Evolutionary conservation across 1,139 yeast genomes (phyloP), one percentile per base, ranked within the genome.

Genomic region (Eremothecium sinecaudum): DNA sequence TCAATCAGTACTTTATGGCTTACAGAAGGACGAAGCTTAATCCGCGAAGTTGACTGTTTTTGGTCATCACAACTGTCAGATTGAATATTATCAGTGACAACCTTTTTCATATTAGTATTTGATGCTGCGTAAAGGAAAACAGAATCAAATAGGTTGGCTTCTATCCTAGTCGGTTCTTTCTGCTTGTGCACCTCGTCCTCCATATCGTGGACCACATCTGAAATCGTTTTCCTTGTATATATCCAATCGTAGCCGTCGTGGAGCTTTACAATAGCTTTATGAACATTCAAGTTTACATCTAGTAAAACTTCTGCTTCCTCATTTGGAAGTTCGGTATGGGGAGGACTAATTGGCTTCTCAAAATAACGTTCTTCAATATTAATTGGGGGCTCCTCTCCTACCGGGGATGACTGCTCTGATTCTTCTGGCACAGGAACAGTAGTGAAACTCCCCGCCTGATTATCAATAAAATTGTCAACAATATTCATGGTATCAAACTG

Each of bases 191-290:
- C 18, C n/a, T 34, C 36, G 8, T 32, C 28, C 23, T 48, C 48
- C 15, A 51, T 31, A n/a, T 38, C 38, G 10, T 43, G 45, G 9
- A 87, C 78, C 0, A 83, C 82, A 5, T 67, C 70, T 15, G 68
- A 63, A 18, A 90, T 78, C 0, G 75, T 67, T 26, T 66, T 67
- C 41, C 94, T 66, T 0, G 97, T 84, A 32, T 73, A 74, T 38
- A 71, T 71, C 94, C 97, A 86, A 53, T 90, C 98, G 51, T 78
- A 90, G 0, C 99, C 99, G 61, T 90, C 98, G 53, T 73, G 76
- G 25, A 90, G 59, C 39, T 71, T 75, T 40, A 90, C 59, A 3
- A 58, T 58, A 0, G 67, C 56, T 30, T 64, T 66, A 4, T 65
- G 52, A 7, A 34, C 16, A 6, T 7, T 12, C 13, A 29, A 8